Percentiles rank a stretch among this genome's conserved stretches.
These are phyloP conservation scores for Pholiota conissans DNA, from an alignment of 768 basidiomycete species.

Conservation along the genomic window DNA sequence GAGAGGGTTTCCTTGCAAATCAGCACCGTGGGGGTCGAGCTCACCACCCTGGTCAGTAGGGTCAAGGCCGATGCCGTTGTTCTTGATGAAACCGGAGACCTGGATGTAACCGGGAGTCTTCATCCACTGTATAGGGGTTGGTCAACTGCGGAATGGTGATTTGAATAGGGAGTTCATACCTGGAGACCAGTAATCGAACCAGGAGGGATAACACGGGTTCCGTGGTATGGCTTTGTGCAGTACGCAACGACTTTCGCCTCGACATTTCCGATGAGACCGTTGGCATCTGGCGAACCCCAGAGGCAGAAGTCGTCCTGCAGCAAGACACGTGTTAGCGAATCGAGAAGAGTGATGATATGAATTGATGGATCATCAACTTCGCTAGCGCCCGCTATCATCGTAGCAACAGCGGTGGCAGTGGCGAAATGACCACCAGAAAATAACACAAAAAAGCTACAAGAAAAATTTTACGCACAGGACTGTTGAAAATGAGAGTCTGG, in stretches of 20 bases:
- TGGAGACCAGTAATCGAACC: constrained; percentile 66
- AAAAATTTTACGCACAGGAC: constrained; percentile 32
- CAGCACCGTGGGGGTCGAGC: constrained; percentile 70
- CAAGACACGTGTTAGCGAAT: too few relatives aligned
- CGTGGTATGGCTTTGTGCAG: constrained; percentile 69
- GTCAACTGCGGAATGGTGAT: background rate
- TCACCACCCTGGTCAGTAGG: constrained; percentile 15
- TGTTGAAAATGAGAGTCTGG: constrained; percentile 63
- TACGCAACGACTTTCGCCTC: constrained; percentile 73
- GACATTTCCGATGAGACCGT: constrained; percentile 57
- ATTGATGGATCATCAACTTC: too few relatives aligned
- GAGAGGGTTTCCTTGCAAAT: constrained; percentile 73
- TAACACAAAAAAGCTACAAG: background rate
- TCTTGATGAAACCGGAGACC: constrained; percentile 18
- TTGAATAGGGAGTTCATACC: constrained; percentile 23
- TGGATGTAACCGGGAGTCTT: constrained; percentile 20
- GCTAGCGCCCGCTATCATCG: too few relatives aligned
- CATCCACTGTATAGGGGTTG: constrained; percentile 28
- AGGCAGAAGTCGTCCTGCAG: constrained; percentile 58
- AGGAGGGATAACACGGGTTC: constrained; percentile 66
- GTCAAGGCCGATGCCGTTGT: constrained; percentile 13
- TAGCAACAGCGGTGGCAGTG: too few relatives aligned
- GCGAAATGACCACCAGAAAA: too few relatives aligned
- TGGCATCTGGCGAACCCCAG: constrained; percentile 52
- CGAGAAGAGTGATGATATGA: too few relatives aligned